These are phyloP conservation scores for Sicyos baderoa DNA, from an alignment of 306 rosid genomes.

Conservation along the genomic window DNA sequence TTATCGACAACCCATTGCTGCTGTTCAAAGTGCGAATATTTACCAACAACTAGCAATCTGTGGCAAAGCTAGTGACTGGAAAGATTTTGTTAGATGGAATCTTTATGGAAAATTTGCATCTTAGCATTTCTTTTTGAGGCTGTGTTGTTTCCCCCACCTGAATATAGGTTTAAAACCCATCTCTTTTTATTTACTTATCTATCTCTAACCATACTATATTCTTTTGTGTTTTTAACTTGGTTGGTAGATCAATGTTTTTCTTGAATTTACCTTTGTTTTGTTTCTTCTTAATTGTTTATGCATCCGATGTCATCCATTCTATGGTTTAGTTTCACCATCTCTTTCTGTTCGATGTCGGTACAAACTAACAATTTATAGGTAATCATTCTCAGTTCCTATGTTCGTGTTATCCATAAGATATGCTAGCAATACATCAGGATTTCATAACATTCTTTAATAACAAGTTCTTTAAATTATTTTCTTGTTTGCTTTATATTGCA, in stretches of 20 bases:
- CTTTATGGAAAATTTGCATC: neutral
- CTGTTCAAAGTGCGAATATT: slow-evolving; percentile 6
- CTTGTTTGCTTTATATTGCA: neutral
- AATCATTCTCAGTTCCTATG: neutral
- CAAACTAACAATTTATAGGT: neutral
- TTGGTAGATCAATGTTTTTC: neutral
- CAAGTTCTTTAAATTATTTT: neutral
- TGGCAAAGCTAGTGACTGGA: slow-evolving; percentile 7
- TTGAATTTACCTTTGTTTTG: neutral
- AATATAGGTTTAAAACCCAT: slow-evolving; percentile 1
- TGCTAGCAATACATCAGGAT: neutral
- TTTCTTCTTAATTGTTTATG: neutral
- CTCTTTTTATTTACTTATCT: neutral
- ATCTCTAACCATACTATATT: neutral
- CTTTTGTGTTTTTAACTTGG: neutral
- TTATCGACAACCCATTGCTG: neutral
- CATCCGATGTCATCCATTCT: neutral
- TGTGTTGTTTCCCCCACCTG: neutral
- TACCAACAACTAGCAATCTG: slow-evolving; percentile 6
- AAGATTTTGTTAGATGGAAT: slow-evolving; percentile 7
- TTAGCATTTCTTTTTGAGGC: slow-evolving; percentile 16
- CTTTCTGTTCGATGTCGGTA: neutral
- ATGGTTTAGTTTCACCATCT: neutral
- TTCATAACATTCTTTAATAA: neutral
- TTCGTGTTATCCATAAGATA: neutral